phyloP scores from a whole-genome alignment of 2,329 filamentous ascomycete species.

The Diaporthe sp. region DNA sequence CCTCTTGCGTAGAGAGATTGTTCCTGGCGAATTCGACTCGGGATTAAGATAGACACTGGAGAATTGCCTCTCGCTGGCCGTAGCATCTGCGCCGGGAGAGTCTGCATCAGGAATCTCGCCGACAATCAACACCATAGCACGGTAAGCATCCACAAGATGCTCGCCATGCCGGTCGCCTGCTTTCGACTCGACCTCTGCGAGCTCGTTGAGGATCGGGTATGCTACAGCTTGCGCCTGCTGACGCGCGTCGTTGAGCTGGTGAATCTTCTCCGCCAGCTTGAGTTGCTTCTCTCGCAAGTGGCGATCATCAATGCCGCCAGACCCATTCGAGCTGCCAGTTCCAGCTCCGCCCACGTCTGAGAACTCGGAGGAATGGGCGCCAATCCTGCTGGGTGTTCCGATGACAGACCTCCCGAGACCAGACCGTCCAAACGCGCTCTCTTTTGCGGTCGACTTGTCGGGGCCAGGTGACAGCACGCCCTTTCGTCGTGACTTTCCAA shows the following conservation, averaged over 20 bases:
- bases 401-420: conserved; percentile 87
- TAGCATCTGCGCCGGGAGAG: conserved; percentile 70
- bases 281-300: conserved; percentile 87
- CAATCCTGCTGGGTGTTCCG: conserved; percentile 79
- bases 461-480: conserved; percentile 48
- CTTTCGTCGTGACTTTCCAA: conserved; percentile 70
- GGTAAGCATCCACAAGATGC: conserved; percentile 85
- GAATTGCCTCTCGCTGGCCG: conserved; percentile 81
- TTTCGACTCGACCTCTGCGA: conserved; percentile 79
- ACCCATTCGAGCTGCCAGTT: conserved; percentile 59
- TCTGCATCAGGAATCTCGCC: conserved; percentile 76
- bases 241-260: conserved; percentile 82
- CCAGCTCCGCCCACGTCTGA: conserved; percentile 74
- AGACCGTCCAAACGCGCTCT: conserved; percentile 74
- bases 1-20: conserved; percentile 78
- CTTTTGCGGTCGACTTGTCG: conserved; percentile 51
- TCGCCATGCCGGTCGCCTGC: conserved; percentile 78
- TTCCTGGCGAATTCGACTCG: conserved; percentile 71
- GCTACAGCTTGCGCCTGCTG: conserved; percentile 62
- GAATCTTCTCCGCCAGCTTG: conserved; percentile 83
- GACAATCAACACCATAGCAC: conserved; percentile 83
- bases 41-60: conserved; percentile 83
- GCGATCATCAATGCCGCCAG: conserved; percentile 76
- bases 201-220: conserved; percentile 81
- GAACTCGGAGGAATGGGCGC: conserved; percentile 74